Conservation (phyloP, 2,329 filamentous ascomycete species). For the Pezicula radicicola region DNA sequence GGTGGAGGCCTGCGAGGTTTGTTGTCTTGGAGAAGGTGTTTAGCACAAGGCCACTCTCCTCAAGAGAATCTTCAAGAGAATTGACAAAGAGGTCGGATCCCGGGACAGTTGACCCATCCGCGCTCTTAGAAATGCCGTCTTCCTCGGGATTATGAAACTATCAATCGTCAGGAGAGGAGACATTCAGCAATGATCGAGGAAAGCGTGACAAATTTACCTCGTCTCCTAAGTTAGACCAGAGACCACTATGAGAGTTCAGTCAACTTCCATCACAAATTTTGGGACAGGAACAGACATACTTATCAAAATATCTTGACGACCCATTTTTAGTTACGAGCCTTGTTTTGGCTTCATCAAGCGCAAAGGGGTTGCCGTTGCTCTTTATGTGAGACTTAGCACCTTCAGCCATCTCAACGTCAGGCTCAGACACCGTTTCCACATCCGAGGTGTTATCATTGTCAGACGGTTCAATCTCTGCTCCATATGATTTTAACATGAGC, state of each 20-base stretch:
- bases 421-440: slow-evolving; percentile 16
- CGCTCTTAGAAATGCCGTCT: slow-evolving; percentile 5
- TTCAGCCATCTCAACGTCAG: slow-evolving; percentile 14
- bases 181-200: neutral
- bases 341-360: slow-evolving; percentile 10
- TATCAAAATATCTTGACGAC: slow-evolving; percentile 23
- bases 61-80: slow-evolving; percentile 2
- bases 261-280: neutral
- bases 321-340: slow-evolving; percentile 19
- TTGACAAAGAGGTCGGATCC: slow-evolving; percentile 1
- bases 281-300: slow-evolving; percentile 7
- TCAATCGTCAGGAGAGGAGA: slow-evolving; percentile 5
- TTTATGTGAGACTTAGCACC: slow-evolving; percentile 5
- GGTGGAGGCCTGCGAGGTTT: slow-evolving; percentile 1
- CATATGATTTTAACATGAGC: slow-evolving; percentile 12
- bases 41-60: slow-evolving; percentile 12
- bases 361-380: neutral
- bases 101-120: slow-evolving; percentile 4
- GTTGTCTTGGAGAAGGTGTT: neutral
- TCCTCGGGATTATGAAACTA: slow-evolving; percentile 18
- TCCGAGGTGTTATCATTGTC: slow-evolving; percentile 14
- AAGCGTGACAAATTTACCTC: slow-evolving; percentile 21
- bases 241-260: slow-evolving; percentile 14
- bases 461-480: slow-evolving; percentile 20
- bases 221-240: slow-evolving; percentile 27